Evolutionary conservation across 2,329 filamentous ascomycete species (phyloP).

Genomic region (Fusarium luffae): DNA sequence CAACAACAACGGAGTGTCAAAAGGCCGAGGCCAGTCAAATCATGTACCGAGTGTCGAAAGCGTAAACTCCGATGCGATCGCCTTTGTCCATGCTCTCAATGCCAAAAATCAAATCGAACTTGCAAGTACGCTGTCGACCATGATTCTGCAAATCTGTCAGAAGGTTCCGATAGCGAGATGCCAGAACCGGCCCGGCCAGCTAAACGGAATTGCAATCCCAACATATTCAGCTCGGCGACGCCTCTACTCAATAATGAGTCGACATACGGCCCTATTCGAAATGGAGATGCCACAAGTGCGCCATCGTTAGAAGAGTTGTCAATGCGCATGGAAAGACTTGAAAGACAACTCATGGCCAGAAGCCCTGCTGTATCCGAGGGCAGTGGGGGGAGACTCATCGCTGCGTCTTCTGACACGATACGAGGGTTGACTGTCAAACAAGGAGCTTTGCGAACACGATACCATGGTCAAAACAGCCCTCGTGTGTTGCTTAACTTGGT

Average conservation of each 20-base stretch:
- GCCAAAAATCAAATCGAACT: slow-evolving; percentile 64
- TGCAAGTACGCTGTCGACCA: slow-evolving; percentile 65
- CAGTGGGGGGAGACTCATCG: slow-evolving; percentile 48
- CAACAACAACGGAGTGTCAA: slow-evolving; percentile 61
- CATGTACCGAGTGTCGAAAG: slow-evolving; percentile 67
- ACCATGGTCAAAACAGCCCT: slow-evolving; percentile 65
- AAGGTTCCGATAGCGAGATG: slow-evolving; percentile 59
- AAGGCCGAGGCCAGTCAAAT: slow-evolving; percentile 65
- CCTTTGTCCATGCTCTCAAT: slow-evolving; percentile 66
- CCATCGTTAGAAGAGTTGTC: slow-evolving; percentile 61
- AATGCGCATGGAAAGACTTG: slow-evolving; percentile 64
- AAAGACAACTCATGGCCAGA: slow-evolving; percentile 59
- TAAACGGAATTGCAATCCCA: slow-evolving; percentile 53
- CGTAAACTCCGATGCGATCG: slow-evolving; percentile 68
- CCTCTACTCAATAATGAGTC: slow-evolving; percentile 42
- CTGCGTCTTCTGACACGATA: slow-evolving; percentile 58
- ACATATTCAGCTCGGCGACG: slow-evolving; percentile 38
- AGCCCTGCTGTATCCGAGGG: slow-evolving; percentile 54
- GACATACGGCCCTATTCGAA: slow-evolving; percentile 44
- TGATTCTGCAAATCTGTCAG: slow-evolving; percentile 60
- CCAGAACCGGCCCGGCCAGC: slow-evolving; percentile 49
- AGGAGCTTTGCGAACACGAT: slow-evolving; percentile 59
- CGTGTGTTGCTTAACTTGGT: slow-evolving; percentile 66
- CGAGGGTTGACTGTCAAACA: slow-evolving; percentile 62
- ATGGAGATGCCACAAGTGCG: slow-evolving; percentile 48